Percentiles rank a stretch among this genome's conserved stretches.
These are phyloP conservation scores for Auricularia heimuer DNA, from an alignment of 768 basidiomycete species.

Conservation along the genomic window DNA sequence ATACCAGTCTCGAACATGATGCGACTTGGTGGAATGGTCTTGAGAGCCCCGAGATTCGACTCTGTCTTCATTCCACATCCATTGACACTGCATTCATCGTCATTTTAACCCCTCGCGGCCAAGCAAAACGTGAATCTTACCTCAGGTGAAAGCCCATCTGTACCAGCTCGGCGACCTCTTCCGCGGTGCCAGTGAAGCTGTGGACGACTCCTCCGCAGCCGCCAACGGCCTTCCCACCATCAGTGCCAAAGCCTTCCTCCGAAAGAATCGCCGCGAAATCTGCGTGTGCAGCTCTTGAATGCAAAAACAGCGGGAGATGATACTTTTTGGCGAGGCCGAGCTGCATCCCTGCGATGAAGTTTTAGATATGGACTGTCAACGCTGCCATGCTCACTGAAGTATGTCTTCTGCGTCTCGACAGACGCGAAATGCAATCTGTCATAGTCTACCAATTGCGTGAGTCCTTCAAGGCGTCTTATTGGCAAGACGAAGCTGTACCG, in stretches of 20 bases:
- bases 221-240: conserved; percentile 46
- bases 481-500: conserved; percentile 30
- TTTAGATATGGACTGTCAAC: too few species aligned
- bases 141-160: conserved; percentile 66
- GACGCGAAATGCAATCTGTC: conserved; percentile 61
- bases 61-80: conserved; percentile 71
- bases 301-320: conserved; percentile 69
- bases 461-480: background rate
- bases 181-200: conserved; percentile 61
- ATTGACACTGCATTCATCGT: conserved; percentile 38
- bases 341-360: conserved; percentile 34
- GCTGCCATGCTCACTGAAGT: conserved; percentile 43
- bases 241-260: conserved; percentile 52
- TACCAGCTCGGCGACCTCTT: conserved; percentile 58
- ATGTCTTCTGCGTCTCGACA: conserved; percentile 45
- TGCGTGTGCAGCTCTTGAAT: conserved; percentile 64
- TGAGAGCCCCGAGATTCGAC: conserved; percentile 47
- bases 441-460: conserved; percentile 42
- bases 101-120: background rate
- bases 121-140: conserved; percentile 15
- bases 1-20: conserved; percentile 70
- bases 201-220: conserved; percentile 71
- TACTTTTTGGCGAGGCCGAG: conserved; percentile 59
- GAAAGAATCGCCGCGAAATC: conserved; percentile 59
- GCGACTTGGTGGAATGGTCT: conserved; percentile 45